phyloP scores from a whole-genome alignment of 495 filamentous ascomycete genomes.

The Trichoderma orchidacearum region DNA sequence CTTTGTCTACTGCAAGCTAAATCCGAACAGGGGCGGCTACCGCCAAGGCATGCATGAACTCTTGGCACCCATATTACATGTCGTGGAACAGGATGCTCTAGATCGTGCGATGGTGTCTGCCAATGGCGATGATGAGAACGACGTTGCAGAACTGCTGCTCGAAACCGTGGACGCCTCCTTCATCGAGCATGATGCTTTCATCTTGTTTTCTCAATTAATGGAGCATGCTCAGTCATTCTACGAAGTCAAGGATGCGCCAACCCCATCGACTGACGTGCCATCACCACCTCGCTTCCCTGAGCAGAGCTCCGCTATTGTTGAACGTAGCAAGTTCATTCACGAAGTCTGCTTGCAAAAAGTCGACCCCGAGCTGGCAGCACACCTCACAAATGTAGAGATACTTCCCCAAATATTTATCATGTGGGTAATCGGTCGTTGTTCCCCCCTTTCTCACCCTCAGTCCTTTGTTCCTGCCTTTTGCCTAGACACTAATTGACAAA shows the following conservation, averaged over 20 bases:
- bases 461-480: background rate
- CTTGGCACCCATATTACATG: constrained; percentile 81
- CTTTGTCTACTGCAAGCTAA: constrained; percentile 90
- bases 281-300: constrained; percentile 8
- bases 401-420: constrained; percentile 96
- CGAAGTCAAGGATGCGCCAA: constrained; percentile 40
- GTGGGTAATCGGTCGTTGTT: no score
- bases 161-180: constrained; percentile 55
- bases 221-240: constrained; percentile 77
- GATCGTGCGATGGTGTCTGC: constrained; percentile 8
- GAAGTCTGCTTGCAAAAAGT: constrained; percentile 60
- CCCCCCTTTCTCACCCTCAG: no score
- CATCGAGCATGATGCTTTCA: constrained; percentile 85
- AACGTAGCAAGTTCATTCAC: constrained; percentile 74
- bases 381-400: constrained; percentile 74
- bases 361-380: constrained; percentile 70
- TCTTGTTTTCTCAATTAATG: constrained; percentile 78
- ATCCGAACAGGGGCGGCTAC: constrained; percentile 70
- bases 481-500: background rate
- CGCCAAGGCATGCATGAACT: constrained; percentile 97
- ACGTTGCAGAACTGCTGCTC: constrained; percentile 30
- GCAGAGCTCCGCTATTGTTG: constrained; percentile 65
- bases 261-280: constrained; percentile 1
- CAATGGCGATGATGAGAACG: constrained; percentile 15
- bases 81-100: constrained; percentile 70